Base-by-base conservation (phyloP, 2,329 filamentous ascomycete genomes). In the Aspergillus ibericus region DNA sequence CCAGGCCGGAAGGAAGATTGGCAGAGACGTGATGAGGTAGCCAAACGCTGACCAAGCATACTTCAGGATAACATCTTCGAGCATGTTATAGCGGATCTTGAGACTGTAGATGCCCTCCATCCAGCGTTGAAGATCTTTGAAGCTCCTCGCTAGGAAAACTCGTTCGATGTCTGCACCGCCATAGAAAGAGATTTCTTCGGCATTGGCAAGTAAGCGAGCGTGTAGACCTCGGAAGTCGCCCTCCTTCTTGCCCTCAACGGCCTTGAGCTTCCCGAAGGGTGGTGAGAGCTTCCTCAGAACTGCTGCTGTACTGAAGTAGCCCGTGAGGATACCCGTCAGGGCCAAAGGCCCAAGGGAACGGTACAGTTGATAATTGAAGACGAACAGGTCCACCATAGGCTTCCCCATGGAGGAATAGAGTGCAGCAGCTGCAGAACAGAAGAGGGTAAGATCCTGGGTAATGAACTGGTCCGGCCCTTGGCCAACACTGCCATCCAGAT, bases 1-100 rank as follows among this genome's bases (percentile, higher is more conserved):
- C 92, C 95, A 96, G 1, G 92, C 91, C 0, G 95, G 95, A 16
- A 99, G 82, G 78, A 98, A 99, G 49, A 98, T 89, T 0, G 95
- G 95, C 10, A 99, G 81, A 3, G 93, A 96, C 1, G 93, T 95
- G 57, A 99, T 83, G 35, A 98, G 83, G 70, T 99, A 99, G 35
- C 95, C 95, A 71, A 97, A 96, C 0, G 95, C 95, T 63, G 93
- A 98, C 95, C 95, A 99, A 64, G 92, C 95, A 73, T 99, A 99
- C 75, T 99, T 99, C 59, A 99, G 81, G 50, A 99, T 92, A 70
- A 99, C 96, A 73, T 99, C 95, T 73, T 99, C 95, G 0, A 99
- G 86, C 80, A 99, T 99, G 73, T 98, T 99, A 80, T 99, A 99
- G 15, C 92, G 88, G 65, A 99, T 96, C 77, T 97, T 97, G 65